Evolutionary conservation across 768 basidiomycete species (phyloP), one percentile per base, ranked within the genome.

Genomic region (Chlorophyllum brunneum): DNA sequence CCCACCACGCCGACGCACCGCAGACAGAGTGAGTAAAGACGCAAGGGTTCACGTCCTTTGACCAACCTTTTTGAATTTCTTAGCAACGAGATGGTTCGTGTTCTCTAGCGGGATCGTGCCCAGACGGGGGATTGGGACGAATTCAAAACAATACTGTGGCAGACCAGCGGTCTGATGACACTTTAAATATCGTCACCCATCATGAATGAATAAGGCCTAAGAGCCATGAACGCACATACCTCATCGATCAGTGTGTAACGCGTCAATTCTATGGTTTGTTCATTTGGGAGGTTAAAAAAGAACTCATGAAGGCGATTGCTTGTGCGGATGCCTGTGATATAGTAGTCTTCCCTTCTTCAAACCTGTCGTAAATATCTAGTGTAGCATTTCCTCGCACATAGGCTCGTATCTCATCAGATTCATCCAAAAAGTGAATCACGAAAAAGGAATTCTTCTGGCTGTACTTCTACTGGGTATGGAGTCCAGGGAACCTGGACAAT

Each of bases 301-400:
- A n/a, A 23, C 15, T 7, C 11, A 41, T 33, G 20, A 33, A 5
- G 4, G 2, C 20, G 20, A 2, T 10, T 24, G 10, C 5, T 8
- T 2, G 13, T 15, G 22, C 15, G 8, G 3, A 29, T 5, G 15
- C 20, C 16, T 4, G 36, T 39, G 15, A 42, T 41, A 6, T n/a
- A 24, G 11, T 51, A 51, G 11, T 27, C 20, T 51, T 51, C 15
- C 49, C 49, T n/a, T 10, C 23, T 24, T 41, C 39, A 15, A 51
- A 31, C 7, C 49, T 27, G n/a, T 27, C 30, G 22, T 51, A 51
- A 5, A 42, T 26, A 2, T 51, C 49, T 11, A 8, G 27, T 13
- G 49, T 39, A 16, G 42, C 5, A 13, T 34, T 16, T 10, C 24
- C 18, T 4, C 34, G 2, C 1, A 39, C 49, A 9, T 41, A n/a